These are phyloP conservation scores for Uromyces viciae-fabae DNA, from an alignment of 1,284 basidiomycete species.

Conservation along the genomic window DNA sequence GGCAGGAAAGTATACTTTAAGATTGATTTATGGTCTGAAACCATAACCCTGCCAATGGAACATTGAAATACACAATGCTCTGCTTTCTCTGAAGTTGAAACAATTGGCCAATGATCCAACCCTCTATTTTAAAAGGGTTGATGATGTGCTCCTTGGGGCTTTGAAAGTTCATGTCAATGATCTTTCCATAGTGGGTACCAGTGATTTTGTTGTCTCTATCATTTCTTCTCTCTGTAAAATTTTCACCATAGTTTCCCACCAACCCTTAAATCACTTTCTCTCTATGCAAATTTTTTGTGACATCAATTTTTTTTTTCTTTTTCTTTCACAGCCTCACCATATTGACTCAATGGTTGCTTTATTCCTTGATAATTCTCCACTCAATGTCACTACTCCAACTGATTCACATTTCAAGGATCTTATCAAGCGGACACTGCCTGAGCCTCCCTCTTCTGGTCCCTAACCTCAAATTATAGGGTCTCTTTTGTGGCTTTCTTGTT, in stretches of 20 bases:
- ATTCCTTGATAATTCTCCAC: background rate
- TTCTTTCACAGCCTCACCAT: background rate
- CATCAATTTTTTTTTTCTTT: too few relatives aligned
- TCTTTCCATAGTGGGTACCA: background rate
- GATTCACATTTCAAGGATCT: conserved; percentile 1
- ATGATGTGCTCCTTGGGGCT: background rate
- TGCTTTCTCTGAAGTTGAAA: background rate
- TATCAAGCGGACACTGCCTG: background rate
- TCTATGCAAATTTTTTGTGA: too few relatives aligned
- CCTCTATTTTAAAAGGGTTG: background rate
- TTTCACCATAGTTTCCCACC: background rate
- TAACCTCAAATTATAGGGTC: background rate
- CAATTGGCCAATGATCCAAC: background rate
- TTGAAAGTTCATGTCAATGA: background rate
- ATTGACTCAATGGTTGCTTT: background rate
- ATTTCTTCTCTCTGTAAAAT: background rate
- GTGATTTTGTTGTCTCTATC: background rate
- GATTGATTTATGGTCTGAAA: background rate
- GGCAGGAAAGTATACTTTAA: background rate
- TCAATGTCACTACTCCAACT: background rate
- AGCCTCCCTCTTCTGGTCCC: background rate
- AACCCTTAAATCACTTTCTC: too few relatives aligned
- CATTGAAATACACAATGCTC: background rate
- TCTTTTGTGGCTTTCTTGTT: background rate
- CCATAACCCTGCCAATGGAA: conserved; percentile 2